Evolutionary conservation across 2,329 filamentous ascomycete genomes (phyloP).

Genomic region (Fusarium vanettenii): DNA sequence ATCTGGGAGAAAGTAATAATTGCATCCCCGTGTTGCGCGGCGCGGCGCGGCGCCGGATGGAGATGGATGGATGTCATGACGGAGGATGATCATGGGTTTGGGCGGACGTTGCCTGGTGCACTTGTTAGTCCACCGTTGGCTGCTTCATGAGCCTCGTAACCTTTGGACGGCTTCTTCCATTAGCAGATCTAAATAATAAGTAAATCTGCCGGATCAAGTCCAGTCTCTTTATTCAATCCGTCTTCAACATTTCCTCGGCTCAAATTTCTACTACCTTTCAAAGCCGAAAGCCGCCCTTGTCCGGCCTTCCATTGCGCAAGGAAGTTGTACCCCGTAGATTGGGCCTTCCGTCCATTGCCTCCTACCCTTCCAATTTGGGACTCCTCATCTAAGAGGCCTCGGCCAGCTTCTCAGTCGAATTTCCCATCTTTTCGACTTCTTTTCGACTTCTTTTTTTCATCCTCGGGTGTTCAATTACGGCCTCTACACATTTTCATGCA

Average conservation of each 20-base stretch:
- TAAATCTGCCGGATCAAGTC: constrained; percentile 6
- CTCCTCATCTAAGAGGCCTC: constrained; percentile 26
- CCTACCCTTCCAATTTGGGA: constrained; percentile 33
- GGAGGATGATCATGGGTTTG: neutral
- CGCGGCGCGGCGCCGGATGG: neutral
- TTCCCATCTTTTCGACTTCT: constrained; percentile 6
- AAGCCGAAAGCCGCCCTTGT: constrained; percentile 7
- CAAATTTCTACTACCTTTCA: neutral
- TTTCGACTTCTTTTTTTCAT: constrained; percentile 7
- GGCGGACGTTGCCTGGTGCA: neutral
- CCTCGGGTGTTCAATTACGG: neutral
- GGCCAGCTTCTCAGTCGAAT: neutral
- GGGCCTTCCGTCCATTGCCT: constrained; percentile 17
- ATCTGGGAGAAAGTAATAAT: neutral
- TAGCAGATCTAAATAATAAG: neutral
- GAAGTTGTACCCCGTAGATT: neutral
- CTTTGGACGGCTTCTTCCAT: constrained; percentile 8
- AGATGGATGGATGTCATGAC: neutral
- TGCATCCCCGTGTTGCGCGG: constrained; percentile 1
- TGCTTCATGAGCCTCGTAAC: constrained; percentile 14
- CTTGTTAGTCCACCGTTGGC: constrained; percentile 10
- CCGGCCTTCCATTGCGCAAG: neutral
- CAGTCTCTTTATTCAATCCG: neutral
- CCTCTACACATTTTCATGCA: neutral
- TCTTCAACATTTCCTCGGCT: neutral